These are phyloP conservation scores for Camellia oleifera DNA, from an alignment of 179 eudicot species.

Conservation along the genomic window DNA sequence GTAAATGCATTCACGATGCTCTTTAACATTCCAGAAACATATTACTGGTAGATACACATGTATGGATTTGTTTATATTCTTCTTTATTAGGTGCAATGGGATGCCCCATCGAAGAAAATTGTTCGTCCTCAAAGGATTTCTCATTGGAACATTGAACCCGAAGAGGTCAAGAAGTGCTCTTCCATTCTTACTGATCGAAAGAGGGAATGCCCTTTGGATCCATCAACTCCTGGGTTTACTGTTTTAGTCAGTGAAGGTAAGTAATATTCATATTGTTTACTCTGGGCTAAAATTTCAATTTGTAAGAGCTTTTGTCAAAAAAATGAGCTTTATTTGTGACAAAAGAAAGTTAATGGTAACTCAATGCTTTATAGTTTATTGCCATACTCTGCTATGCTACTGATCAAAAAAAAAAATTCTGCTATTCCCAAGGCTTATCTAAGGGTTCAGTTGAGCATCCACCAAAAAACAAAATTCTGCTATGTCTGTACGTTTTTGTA, in stretches of 20 bases:
- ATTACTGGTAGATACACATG: background rate
- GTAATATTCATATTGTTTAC: background rate
- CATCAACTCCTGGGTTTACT: constrained; percentile 10
- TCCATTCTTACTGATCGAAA: constrained; percentile 1
- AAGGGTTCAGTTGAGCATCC: background rate
- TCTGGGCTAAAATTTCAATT: background rate
- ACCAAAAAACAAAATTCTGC: background rate
- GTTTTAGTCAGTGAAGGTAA: constrained; percentile 6
- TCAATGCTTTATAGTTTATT: background rate
- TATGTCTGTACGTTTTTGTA: too few relatives aligned
- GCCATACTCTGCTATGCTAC: too few relatives aligned
- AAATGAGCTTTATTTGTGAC: background rate
- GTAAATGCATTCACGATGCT: constrained; percentile 5
- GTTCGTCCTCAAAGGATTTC: constrained; percentile 22
- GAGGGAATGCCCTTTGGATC: constrained; percentile 15
- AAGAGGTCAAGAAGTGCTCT: background rate
- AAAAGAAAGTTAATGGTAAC: background rate
- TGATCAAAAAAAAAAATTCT: too few relatives aligned
- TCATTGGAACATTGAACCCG: constrained; percentile 25
- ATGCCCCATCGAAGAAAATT: background rate
- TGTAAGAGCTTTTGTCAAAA: background rate
- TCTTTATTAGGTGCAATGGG: constrained; percentile 23
- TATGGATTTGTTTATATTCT: background rate
- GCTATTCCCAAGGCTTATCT: background rate
- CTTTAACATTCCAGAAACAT: background rate